phyloP scores from a whole-genome alignment of 306 rosid genomes.

The Prinsepia uniflora region DNA sequence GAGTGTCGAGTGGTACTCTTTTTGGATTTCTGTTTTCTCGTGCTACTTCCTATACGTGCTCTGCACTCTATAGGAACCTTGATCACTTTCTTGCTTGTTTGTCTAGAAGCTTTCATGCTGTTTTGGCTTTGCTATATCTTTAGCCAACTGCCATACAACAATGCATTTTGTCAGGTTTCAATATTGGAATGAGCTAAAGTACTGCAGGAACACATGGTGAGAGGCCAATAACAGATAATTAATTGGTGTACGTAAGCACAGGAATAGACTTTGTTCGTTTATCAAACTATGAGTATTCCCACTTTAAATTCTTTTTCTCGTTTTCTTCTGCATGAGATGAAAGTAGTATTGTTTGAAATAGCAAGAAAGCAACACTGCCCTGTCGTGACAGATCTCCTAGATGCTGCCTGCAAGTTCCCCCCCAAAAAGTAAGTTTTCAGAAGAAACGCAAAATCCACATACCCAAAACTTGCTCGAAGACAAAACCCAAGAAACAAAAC shows the following conservation, averaged over 20 bases:
- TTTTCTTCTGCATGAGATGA: neutral
- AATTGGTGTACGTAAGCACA: neutral
- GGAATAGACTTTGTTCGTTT: neutral
- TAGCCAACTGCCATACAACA: slow-evolving; percentile 1
- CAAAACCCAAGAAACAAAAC: neutral
- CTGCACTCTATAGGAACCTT: slow-evolving; percentile 38
- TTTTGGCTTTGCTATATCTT: slow-evolving; percentile 31
- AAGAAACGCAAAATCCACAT: neutral
- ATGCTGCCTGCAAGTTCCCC: neutral
- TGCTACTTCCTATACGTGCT: slow-evolving; percentile 18
- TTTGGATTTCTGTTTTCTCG: slow-evolving; percentile 30
- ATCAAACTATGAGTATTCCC: neutral
- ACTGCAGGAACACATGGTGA: neutral
- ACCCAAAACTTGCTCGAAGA: neutral
- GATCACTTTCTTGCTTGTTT: slow-evolving; percentile 25
- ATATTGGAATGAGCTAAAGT: neutral
- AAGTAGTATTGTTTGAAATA: neutral
- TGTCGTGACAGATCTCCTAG: neutral
- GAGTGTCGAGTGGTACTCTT: slow-evolving; percentile 27
- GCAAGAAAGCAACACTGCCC: neutral
- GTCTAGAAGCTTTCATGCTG: slow-evolving; percentile 39
- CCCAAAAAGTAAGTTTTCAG: neutral
- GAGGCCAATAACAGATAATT: neutral
- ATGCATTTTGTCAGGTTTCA: neutral
- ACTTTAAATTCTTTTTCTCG: neutral